phyloP scores from a whole-genome alignment of 2,329 filamentous ascomycete genomes.

The Byssoonygena ceratinophila region DNA sequence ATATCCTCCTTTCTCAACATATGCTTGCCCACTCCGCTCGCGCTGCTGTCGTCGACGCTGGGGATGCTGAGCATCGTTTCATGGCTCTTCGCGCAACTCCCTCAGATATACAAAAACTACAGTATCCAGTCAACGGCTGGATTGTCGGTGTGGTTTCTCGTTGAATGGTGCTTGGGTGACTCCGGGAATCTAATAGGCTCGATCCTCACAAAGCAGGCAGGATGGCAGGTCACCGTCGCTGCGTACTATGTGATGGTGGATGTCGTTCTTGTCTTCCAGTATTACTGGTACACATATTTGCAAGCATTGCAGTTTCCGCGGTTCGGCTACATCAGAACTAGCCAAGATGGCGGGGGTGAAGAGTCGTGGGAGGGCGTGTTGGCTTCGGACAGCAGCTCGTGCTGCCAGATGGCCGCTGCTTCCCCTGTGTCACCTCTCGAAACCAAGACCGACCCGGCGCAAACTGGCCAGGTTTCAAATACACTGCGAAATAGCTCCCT shows the following conservation, averaged over 20 bases:
- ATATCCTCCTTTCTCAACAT: conserved; percentile 51
- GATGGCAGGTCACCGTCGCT: conserved; percentile 56
- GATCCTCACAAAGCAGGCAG: conserved; percentile 52
- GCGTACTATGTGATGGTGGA: conserved; percentile 58
- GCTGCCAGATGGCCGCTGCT: conserved; percentile 16
- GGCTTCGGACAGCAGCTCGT: conserved; percentile 26
- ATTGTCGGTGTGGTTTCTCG: conserved; percentile 54
- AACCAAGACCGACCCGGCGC: conserved; percentile 23
- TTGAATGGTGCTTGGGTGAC: conserved; percentile 57
- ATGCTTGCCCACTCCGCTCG: conserved; percentile 54
- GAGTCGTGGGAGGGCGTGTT: conserved; percentile 30
- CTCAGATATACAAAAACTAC: conserved; percentile 60
- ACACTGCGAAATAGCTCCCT: conserved; percentile 20
- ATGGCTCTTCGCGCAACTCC: conserved; percentile 59
- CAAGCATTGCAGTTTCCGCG: conserved; percentile 39
- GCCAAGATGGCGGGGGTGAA: conserved; percentile 22
- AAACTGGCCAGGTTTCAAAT: conserved; percentile 20
- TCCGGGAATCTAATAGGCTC: conserved; percentile 53
- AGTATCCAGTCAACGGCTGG: conserved; percentile 53
- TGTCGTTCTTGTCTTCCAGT: conserved; percentile 51
- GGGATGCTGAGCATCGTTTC: conserved; percentile 54
- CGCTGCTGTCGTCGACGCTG: conserved; percentile 50
- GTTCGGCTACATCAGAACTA: conserved; percentile 21
- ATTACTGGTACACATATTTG: conserved; percentile 54
- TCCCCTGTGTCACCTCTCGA: conserved; percentile 21